Evolutionary conservation across 179 eudicot genomes (phyloP), one percentile per base, ranked within the genome.

Genomic region (Silene coronaria): DNA sequence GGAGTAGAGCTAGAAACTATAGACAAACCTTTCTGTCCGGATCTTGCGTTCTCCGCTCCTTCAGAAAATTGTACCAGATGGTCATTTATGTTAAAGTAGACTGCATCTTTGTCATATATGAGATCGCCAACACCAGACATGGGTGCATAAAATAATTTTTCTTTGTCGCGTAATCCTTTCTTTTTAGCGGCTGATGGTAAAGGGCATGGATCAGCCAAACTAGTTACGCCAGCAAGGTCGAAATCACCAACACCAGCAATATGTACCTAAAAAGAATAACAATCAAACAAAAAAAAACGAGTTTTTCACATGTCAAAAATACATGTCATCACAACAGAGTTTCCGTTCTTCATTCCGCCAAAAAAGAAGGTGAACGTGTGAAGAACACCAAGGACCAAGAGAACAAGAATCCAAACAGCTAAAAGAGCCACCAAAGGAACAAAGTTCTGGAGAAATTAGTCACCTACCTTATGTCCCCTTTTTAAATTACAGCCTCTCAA

Each of bases 51-150:
- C 70, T 84, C 89, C 70, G 89, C 91, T 68, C 70, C 86, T 85
- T 89, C 90, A 62, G 97, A 92, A 78, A 77, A 95, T 86, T 93
- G 99, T 61, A 95, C 99, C 36, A 91, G 85, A 74, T 88, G 96
- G 74, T 93, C 97, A 80, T 91, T 89, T 66, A 95, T 92, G 79
- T 92, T 87, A 73, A 93, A 88, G 81, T 93, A 93, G 48, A 95
- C 88, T 77, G 96, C 99, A 91, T 93, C 97, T 79, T 93, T 93
- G 78, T 95, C 99, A 85, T 91, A 89, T 9, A 93, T 74, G 7
- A 95, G 96, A 84, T 95, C 99, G 34, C 99, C 99, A 65, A 95
- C 77, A 42, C 99, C 97, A 75, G 97, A 93, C 99, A 95, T 91
- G 77, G 97, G 99, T 28, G 97, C 99, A 84, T 95, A 95, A 82